Evolutionary conservation across 257 asterid species (phyloP), one percentile per base, ranked within the genome.

Genomic region (Rauvolfia tetraphylla): DNA sequence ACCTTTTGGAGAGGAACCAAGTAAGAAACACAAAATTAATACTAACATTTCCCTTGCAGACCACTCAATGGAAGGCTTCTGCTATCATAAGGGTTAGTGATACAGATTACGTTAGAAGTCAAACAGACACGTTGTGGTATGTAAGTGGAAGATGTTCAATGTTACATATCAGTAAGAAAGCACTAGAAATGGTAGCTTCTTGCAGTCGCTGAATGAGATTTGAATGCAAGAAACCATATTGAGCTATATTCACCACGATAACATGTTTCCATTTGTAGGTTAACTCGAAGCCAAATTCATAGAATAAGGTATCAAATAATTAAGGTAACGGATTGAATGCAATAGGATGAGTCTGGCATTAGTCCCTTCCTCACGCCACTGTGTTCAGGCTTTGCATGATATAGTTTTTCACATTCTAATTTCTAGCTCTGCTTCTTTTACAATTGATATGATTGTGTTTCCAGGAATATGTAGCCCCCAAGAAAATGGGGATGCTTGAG

Each of bases 381-480:
- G 14, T 49, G 23, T 14, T 61, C 1, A 6, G 39, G 41, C 31
- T 61, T 13, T 2, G 14, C 23, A 29, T 29, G 41, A 61, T 61
- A 23, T 61, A 61, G 1, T 14, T 61, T 25, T 59, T 27, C 31
- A 42, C 3, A 3, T 9, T 3, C 15, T 31, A 63, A 7, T 63
- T 27, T 29, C 15, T 70, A 49, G 10, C 6, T 8, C 36, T 39
- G 74, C 54, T 46, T 15, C 4, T 48, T 13, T 61, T 22, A 13
- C 49, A 25, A 23, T 51, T 39, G 22, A 5, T 7, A 5, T 54
- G 61, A 34, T 4, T n/a, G n/a, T 29, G 5, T 10, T 78, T 62
- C 13, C 78, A 83, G 84, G 75, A 78, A 31, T 34, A 1, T 34
- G 71, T 48, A 58, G 75, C 12, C 61, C 41, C 17, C 73, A 25